Evolutionary conservation across 805 yeast genomes (phyloP), one percentile per base, ranked within the genome.

Genomic region (Phaffomyces opuntiae): DNA sequence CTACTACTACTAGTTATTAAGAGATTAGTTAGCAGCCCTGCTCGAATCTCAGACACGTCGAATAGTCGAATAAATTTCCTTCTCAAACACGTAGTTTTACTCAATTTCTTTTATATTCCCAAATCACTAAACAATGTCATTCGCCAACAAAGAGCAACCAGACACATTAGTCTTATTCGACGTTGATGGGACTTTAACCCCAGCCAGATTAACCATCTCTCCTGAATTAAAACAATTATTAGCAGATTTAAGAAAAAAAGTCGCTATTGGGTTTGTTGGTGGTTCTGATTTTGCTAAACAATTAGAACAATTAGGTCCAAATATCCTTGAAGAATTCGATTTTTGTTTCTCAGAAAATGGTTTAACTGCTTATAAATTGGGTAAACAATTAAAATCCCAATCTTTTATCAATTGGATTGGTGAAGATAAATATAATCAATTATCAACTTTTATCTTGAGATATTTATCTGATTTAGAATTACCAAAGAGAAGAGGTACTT

Each of bases 401-500:
- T 84, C 96, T 42, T 93, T 93, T 72, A 91, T 93, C 62, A 71
- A 77, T 56, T 93, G 96, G 96, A 77, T 93, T 55, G 99, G 99
- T 63, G 88, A 91, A 62, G 95, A 83, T 60, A 82, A 86, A 73
- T 93, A 93, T 81, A 89, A 87, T 75, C 77, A 81, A 72, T 78
- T 93, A 59, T 88, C 80, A 61, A 83, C 80, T 70, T 93, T 88
- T 73, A 80, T 88, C 63, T 76, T 93, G 63, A 79, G 78, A 57
- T 90, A 93, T 75, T 76, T 93, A 57, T 67, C 96, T 45, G 84
- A 84, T 39, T 66, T 93, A 46, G 98, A 93, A 54, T 68, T 93
- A 56, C 99, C 99, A 63, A 78, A 85, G 66, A 88, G 97, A 81
- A 88, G 97, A 76, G 99, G 99, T 69, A 93, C 99, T 49, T 93